phyloP scores from a whole-genome alignment of 208 protist species.

The Tetramitus jugosus region DNA sequence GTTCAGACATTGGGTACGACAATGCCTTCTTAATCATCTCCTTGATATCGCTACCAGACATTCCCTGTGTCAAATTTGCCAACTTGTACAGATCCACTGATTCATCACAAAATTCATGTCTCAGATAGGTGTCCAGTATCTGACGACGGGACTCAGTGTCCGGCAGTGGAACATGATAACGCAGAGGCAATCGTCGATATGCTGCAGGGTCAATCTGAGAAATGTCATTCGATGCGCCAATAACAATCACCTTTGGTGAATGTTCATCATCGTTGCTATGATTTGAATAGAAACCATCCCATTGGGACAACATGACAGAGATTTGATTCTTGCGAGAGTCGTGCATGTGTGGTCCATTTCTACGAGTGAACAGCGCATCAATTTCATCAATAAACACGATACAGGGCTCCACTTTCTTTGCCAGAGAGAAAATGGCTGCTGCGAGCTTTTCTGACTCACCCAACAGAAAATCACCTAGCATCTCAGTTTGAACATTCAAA shows the following conservation, averaged over 20 bases:
- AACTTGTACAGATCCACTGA: conserved; percentile 39
- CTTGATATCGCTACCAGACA: conserved; percentile 78
- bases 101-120: not conserved
- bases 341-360: conserved; percentile 44
- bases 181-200: conserved; percentile 7
- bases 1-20: not conserved
- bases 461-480: not conserved
- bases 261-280: too few relatives aligned
- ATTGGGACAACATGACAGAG: conserved; percentile 43
- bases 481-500: conserved; percentile 10
- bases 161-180: not conserved
- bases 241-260: conserved; percentile 33
- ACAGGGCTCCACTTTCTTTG: conserved; percentile 60
- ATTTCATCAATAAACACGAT: conserved; percentile 84
- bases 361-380: conserved; percentile 67
- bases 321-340: conserved; percentile 40
- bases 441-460: conserved; percentile 95
- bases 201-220: not conserved
- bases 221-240: conserved; percentile 58
- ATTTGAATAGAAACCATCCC: conserved; percentile 42
- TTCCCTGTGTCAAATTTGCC: conserved; percentile 60
- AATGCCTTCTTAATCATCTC: conserved; percentile 72
- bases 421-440: conserved; percentile 69
- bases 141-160: not conserved
- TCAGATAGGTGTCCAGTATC: not conserved